phyloP scores from a whole-genome alignment of 208 protist genomes.

The Sergeia podlipaevii region DNA sequence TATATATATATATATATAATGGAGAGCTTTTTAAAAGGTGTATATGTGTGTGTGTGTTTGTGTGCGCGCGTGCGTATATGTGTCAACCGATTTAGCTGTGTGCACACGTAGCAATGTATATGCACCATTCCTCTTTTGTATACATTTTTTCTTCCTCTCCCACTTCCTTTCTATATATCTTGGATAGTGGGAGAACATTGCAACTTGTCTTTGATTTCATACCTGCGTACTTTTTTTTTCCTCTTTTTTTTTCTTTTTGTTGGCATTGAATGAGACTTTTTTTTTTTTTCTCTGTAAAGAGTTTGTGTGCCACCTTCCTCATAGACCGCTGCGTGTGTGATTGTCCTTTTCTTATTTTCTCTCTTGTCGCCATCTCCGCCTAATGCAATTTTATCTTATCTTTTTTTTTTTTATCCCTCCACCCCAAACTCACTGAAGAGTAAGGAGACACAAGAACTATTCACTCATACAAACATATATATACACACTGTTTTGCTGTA shows the following conservation, averaged over 20 bases:
- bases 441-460: too few relatives aligned
- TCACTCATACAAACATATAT: too few relatives aligned
- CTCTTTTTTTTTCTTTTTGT: slow-evolving; percentile 20
- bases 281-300: slow-evolving; percentile 6
- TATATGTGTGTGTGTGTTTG: too few relatives aligned
- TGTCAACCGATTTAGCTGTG: not conserved
- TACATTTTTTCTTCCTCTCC: slow-evolving; percentile 1
- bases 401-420: too few relatives aligned
- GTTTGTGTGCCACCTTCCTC: slow-evolving; percentile 1
- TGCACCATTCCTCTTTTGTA: not conserved
- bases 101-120: not conserved
- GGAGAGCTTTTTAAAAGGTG: not conserved
- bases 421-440: too few relatives aligned
- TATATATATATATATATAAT: not conserved
- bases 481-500: too few relatives aligned
- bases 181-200: not conserved
- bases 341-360: too few relatives aligned
- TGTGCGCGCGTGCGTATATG: not conserved
- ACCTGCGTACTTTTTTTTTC: slow-evolving; percentile 4
- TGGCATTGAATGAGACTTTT: not conserved
- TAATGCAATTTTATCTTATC: too few relatives aligned
- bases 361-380: too few relatives aligned
- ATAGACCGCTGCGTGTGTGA: not conserved
- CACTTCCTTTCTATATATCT: slow-evolving; percentile 3
- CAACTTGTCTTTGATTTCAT: slow-evolving; percentile 5